These are phyloP conservation scores for Alternaria ethzedia DNA, from an alignment of 2,329 filamentous ascomycete genomes.

Conservation along the genomic window DNA sequence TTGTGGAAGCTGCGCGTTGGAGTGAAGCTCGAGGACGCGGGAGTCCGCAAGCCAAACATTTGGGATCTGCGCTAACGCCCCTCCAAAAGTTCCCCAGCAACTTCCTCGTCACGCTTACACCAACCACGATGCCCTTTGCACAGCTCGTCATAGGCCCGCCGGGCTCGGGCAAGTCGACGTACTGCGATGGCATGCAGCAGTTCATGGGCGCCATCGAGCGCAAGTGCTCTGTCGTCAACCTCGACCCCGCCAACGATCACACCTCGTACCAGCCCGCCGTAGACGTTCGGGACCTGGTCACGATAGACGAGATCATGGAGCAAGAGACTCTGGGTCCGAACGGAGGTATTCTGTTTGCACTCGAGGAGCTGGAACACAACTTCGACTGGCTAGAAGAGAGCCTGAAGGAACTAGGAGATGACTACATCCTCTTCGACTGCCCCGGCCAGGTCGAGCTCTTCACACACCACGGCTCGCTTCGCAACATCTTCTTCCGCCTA, in stretches of 20 bases:
- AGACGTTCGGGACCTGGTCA: slow-evolving; percentile 87
- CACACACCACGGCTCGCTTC: slow-evolving; percentile 89
- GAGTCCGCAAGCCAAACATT: slow-evolving; percentile 20
- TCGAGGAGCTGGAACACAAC: slow-evolving; percentile 94
- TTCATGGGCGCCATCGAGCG: slow-evolving; percentile 96
- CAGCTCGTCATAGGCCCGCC: slow-evolving; percentile 94
- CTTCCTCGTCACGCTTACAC: neutral
- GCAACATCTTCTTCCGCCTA: slow-evolving; percentile 88
- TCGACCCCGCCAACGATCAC: slow-evolving; percentile 95
- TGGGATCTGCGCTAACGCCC: slow-evolving; percentile 19
- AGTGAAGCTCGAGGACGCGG: slow-evolving; percentile 20
- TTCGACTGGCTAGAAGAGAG: slow-evolving; percentile 89
- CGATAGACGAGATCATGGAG: slow-evolving; percentile 92
- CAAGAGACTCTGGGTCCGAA: slow-evolving; percentile 91
- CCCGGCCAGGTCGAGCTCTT: slow-evolving; percentile 97
- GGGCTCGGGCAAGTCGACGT: slow-evolving; percentile 94
- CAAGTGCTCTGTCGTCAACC: slow-evolving; percentile 92
- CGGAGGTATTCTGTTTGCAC: slow-evolving; percentile 87
- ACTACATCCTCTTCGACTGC: slow-evolving; percentile 95
- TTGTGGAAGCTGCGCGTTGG: slow-evolving; percentile 16
- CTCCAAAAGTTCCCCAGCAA: slow-evolving; percentile 18
- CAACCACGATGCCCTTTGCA: slow-evolving; percentile 61
- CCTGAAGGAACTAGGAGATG: slow-evolving; percentile 79
- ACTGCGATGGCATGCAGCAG: slow-evolving; percentile 99
- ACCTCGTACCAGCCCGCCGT: slow-evolving; percentile 88